Conservation (phyloP, 1,284 basidiomycete species). For the Ustilago crameri region DNA sequence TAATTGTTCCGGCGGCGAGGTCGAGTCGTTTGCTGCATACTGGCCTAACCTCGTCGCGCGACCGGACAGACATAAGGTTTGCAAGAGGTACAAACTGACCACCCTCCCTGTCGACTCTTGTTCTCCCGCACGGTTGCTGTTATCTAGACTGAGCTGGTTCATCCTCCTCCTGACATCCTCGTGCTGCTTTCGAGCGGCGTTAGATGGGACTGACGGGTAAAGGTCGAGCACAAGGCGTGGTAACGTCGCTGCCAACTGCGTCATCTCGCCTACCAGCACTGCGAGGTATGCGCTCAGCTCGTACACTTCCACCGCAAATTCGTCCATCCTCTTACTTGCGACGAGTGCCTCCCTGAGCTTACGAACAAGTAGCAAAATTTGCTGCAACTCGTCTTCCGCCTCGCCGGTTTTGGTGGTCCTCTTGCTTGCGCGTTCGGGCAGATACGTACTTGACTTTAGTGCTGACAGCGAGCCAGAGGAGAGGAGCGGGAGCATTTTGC, state of each 20-base stretch:
- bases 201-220: slow-evolving; percentile 1
- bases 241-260: slow-evolving; percentile 29
- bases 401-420: neutral
- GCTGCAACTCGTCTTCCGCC: slow-evolving; percentile 29
- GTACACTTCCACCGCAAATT: slow-evolving; percentile 41
- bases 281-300: slow-evolving; percentile 21
- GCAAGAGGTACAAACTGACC: slow-evolving; percentile 18
- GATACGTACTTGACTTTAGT: slow-evolving; percentile 10
- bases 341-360: slow-evolving; percentile 46
- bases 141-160: neutral
- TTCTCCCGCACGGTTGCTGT: neutral
- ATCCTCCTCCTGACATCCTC: slow-evolving; percentile 1
- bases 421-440: neutral
- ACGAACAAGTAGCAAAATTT: slow-evolving; percentile 33
- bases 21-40: neutral
- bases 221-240: slow-evolving; percentile 34
- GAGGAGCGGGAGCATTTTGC: slow-evolving; percentile 4
- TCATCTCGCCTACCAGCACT: slow-evolving; percentile 21
- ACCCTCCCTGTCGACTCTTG: slow-evolving; percentile 1
- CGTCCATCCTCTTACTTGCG: slow-evolving; percentile 24
- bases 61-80: slow-evolving; percentile 30
- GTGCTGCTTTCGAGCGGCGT: neutral
- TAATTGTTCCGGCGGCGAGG: neutral
- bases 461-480: neutral
- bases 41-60: slow-evolving; percentile 35